Conservation (phyloP, 2,329 filamentous ascomycete genomes). For the Microdochium paspali region DNA sequence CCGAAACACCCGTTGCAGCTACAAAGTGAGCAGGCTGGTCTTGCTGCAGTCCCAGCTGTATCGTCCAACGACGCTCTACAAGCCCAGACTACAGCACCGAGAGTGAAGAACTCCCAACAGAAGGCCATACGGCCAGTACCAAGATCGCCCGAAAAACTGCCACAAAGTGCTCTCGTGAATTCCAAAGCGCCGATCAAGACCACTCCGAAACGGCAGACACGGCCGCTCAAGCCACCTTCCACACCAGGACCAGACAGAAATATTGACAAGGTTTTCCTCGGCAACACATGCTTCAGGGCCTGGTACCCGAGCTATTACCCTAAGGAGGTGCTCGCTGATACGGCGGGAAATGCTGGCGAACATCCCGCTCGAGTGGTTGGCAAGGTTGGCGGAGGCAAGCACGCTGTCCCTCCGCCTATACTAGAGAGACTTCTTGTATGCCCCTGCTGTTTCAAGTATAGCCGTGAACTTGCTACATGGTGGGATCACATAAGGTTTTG, state of each 20-base stretch:
- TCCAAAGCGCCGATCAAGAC: background rate
- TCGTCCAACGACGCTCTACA: background rate
- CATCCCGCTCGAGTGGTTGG: conserved; percentile 9
- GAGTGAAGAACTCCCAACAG: background rate
- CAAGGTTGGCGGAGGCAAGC: conserved; percentile 22
- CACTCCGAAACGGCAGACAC: conserved; percentile 19
- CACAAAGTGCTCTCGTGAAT: background rate
- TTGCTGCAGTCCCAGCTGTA: conserved; percentile 2
- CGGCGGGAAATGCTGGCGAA: conserved; percentile 17
- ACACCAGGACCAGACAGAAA: conserved; percentile 55
- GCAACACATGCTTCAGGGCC: conserved; percentile 72
- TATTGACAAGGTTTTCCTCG: conserved; percentile 78
- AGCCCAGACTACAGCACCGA: background rate
- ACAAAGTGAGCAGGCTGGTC: conserved; percentile 1
- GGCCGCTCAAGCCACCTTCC: conserved; percentile 12
- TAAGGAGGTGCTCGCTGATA: conserved; percentile 56
- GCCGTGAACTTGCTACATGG: conserved; percentile 51
- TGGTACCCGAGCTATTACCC: conserved; percentile 91
- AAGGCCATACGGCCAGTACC: background rate
- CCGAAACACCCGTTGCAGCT: conserved; percentile 1
- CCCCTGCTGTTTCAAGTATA: conserved; percentile 90
- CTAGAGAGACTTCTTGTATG: conserved; percentile 76
- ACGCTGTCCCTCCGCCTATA: conserved; percentile 25
- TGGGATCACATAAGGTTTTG: conserved; percentile 50
- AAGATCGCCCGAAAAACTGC: background rate